Conservation (phyloP, 306 rosid genomes). For the Sicyos baderoa region DNA sequence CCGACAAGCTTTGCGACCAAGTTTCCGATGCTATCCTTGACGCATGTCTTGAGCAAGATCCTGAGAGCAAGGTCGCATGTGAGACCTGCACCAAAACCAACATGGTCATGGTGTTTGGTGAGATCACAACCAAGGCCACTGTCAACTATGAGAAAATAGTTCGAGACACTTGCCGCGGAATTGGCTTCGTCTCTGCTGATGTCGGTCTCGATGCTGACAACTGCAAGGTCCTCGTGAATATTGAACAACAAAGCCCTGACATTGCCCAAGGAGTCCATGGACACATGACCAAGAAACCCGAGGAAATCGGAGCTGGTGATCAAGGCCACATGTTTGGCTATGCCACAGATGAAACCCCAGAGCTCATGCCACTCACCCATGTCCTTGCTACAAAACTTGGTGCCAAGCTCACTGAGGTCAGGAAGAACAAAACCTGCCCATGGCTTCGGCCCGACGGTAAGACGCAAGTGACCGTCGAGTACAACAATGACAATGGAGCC, state of each 20-base stretch:
- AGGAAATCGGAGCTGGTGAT: constrained; percentile 99
- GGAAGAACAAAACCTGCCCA: constrained; percentile 26
- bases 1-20: constrained; percentile 26
- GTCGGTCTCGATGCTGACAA: constrained; percentile 98
- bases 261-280: constrained; percentile 99
- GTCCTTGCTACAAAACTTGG: constrained; percentile 67
- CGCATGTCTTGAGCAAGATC: constrained; percentile 23
- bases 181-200: constrained; percentile 84
- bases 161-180: constrained; percentile 23
- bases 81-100: constrained; percentile 82
- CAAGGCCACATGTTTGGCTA: constrained; percentile 99
- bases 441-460: constrained; percentile 27
- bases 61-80: constrained; percentile 50
- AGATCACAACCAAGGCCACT: constrained; percentile 25
- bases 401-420: constrained; percentile 27
- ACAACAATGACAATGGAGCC: constrained; percentile 19
- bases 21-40: constrained; percentile 26
- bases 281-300: constrained; percentile 96
- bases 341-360: constrained; percentile 99
- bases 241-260: constrained; percentile 99
- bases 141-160: constrained; percentile 26
- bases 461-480: constrained; percentile 24
- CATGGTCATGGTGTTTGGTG: constrained; percentile 71
- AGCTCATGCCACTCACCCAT: constrained; percentile 84
- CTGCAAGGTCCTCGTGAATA: constrained; percentile 97